A percentile compares a stretch with the other conserved stretches of the same genome.
Conservation (phyloP, 768 basidiomycete species). For the Pleurotus pulmonarius region DNA sequence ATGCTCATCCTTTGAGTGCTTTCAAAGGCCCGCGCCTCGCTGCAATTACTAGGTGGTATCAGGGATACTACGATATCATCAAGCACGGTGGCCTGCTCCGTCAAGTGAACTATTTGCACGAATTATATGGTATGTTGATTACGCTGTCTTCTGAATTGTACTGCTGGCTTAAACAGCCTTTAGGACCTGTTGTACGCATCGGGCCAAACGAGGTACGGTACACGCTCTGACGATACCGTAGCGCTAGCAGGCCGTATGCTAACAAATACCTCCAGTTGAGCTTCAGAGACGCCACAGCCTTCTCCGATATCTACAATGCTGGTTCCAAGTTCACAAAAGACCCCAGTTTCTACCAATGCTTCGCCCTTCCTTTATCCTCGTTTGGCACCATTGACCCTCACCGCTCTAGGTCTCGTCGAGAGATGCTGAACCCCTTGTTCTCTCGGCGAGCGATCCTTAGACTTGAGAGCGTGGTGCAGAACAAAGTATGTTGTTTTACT, state of each 20-base stretch:
- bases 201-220: conserved; percentile 33
- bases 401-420: conserved; percentile 26
- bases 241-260: not conserved
- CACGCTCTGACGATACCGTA: not conserved
- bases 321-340: conserved; percentile 33
- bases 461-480: conserved; percentile 30
- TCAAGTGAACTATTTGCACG: conserved; percentile 31
- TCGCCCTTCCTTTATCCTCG: conserved; percentile 32
- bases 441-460: conserved; percentile 34
- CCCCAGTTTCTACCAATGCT: conserved; percentile 29
- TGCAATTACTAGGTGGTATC: conserved; percentile 28
- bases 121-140: conserved; percentile 27
- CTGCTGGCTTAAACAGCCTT: not conserved
- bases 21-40: conserved; percentile 31
- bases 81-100: conserved; percentile 34
- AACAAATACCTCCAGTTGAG: conserved; percentile 27
- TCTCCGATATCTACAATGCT: conserved; percentile 37
- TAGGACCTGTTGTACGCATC: conserved; percentile 34
- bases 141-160: not conserved
- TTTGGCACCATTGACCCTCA: conserved; percentile 31
- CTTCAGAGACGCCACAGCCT: conserved; percentile 35
- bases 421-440: conserved; percentile 35
- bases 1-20: conserved; percentile 23
- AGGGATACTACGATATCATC: conserved; percentile 30
- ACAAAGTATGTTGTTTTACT: conserved; percentile 20